Conservation (phyloP, 2,329 filamentous ascomycete genomes). For the Aspergillus sp. region DNA sequence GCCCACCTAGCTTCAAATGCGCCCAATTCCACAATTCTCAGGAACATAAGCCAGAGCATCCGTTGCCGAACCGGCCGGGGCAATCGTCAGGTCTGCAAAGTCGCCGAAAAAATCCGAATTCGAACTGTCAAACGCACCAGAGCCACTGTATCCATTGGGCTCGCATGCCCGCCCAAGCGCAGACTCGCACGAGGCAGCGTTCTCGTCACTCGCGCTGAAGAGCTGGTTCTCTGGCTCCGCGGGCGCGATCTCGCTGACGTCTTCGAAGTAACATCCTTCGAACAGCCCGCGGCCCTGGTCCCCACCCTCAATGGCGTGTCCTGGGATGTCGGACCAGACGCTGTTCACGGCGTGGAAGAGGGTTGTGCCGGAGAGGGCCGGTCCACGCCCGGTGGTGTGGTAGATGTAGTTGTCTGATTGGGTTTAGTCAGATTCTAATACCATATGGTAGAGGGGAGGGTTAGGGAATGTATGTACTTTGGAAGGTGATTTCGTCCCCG, state of each 20-base stretch:
- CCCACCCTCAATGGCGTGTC: constrained; percentile 59
- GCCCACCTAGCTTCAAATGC: too few species aligned
- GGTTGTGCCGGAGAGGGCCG: constrained; percentile 57
- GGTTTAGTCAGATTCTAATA: too few species aligned
- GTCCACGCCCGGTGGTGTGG: constrained; percentile 51
- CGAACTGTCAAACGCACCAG: neutral
- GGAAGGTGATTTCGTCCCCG: constrained; percentile 57
- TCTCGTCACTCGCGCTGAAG: constrained; percentile 35
- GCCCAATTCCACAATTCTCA: too few species aligned
- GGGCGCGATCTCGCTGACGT: constrained; percentile 43
- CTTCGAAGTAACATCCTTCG: constrained; percentile 60
- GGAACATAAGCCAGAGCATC: too few species aligned
- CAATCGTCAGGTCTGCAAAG: constrained; percentile 5
- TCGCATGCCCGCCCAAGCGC: constrained; percentile 24
- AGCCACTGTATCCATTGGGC: constrained; percentile 2
- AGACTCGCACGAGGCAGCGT: constrained; percentile 14
- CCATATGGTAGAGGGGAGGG: too few species aligned
- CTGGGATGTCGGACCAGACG: constrained; percentile 57
- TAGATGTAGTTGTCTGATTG: constrained; percentile 29
- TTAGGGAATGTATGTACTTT: constrained; percentile 55
- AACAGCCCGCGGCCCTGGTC: constrained; percentile 48
- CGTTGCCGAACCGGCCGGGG: neutral
- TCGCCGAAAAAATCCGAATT: constrained; percentile 8
- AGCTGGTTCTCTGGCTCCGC: constrained; percentile 37
- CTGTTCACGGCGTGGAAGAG: constrained; percentile 61